These are phyloP conservation scores for Saccharum hybrid DNA, from an alignment of 202 grass and related monocot species.

Conservation along the genomic window DNA sequence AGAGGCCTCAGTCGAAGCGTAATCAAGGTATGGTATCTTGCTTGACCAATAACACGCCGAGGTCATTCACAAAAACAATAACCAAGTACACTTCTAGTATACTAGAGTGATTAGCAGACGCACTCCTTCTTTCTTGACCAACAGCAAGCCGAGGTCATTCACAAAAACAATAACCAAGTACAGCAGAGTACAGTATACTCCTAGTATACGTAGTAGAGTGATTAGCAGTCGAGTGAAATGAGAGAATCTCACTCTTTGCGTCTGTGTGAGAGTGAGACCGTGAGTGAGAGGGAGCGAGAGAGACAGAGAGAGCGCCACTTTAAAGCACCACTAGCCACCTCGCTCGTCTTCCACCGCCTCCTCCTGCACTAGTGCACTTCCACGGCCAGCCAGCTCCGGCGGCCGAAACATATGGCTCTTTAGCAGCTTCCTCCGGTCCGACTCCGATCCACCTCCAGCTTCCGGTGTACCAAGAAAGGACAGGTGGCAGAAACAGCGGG, in stretches of 20 bases:
- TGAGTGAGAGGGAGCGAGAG: not conserved
- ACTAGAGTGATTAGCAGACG: not conserved
- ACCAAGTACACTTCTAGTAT: too few species aligned
- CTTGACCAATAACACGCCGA: constrained; percentile 33
- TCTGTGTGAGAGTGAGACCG: too few species aligned
- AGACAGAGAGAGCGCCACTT: constrained; percentile 23
- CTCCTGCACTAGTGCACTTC: not conserved
- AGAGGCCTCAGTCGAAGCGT: too few species aligned
- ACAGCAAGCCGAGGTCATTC: too few species aligned
- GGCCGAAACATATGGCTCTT: constrained; percentile 25
- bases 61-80: constrained; percentile 8
- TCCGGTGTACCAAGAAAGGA: not conserved
- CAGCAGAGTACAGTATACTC: not conserved
- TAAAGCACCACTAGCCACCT: constrained; percentile 1
- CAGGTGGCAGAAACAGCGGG: not conserved
- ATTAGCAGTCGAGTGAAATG: not conserved
- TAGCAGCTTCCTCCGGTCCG: not conserved
- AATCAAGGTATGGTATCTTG: not conserved
- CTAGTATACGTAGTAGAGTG: not conserved
- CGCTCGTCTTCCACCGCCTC: not conserved
- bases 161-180: too few species aligned
- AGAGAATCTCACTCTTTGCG: not conserved
- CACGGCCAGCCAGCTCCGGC: constrained; percentile 41
- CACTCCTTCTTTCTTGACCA: too few species aligned
- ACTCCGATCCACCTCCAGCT: not conserved